phyloP scores from a whole-genome alignment of 2,329 filamentous ascomycete species.

The Clonostachys sp. region DNA sequence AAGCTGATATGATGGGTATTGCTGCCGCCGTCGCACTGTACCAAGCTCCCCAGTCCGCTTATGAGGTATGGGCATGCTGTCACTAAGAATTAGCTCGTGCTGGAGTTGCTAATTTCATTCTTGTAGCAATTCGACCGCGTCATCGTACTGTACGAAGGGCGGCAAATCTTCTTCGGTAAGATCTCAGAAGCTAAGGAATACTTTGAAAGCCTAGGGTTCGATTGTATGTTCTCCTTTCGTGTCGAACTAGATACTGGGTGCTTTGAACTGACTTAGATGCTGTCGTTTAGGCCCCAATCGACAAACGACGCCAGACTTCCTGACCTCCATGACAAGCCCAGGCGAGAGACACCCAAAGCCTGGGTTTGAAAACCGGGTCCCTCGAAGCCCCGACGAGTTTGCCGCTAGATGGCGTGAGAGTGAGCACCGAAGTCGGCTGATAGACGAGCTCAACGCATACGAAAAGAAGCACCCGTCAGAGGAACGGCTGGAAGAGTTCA shows the following conservation, averaged over 20 bases:
- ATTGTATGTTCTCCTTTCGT: conserved; percentile 33
- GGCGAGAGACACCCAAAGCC: conserved; percentile 62
- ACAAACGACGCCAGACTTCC: conserved; percentile 66
- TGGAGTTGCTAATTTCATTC: background rate
- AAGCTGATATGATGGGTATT: background rate
- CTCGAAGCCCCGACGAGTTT: conserved; percentile 65
- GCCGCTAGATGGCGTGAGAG: conserved; percentile 46
- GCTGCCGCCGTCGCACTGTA: conserved; percentile 62
- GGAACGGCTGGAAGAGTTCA: conserved; percentile 46
- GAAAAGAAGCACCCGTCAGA: conserved; percentile 24
- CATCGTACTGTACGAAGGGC: conserved; percentile 52
- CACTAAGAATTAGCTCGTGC: conserved; percentile 20
- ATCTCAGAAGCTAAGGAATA: conserved; percentile 54
- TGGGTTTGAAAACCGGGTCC: conserved; percentile 58
- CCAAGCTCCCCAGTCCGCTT: conserved; percentile 60
- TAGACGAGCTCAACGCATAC: conserved; percentile 56
- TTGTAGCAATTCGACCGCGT: conserved; percentile 53
- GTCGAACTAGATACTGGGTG: too few relatives aligned
- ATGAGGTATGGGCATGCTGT: conserved; percentile 51
- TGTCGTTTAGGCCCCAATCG: conserved; percentile 41
- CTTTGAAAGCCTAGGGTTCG: conserved; percentile 60
- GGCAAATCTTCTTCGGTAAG: conserved; percentile 59
- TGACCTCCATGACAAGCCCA: conserved; percentile 59
- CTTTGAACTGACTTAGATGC: too few relatives aligned
- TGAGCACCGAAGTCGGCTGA: conserved; percentile 49